Base-by-base conservation (phyloP, 2,329 filamentous ascomycete genomes). In the Nannizziopsis arthrosporioides region DNA sequence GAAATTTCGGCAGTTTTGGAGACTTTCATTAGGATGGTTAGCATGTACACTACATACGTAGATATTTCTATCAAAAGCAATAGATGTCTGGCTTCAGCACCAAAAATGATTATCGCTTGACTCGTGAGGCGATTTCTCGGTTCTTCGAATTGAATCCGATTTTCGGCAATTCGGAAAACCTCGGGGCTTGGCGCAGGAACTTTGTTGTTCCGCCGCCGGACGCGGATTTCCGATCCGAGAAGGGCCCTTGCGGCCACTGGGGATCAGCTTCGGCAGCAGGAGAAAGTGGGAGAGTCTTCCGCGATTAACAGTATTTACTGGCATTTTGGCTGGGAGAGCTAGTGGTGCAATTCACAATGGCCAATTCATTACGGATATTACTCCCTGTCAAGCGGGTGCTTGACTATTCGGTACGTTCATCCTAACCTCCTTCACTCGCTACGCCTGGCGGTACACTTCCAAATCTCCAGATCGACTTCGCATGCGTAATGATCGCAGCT, bases 321-420 rank as follows among this genome's bases (percentile, higher is more conserved):
- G 14, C 36, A n/a, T 39, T 40, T 12, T 22, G 37, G 17, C n/a
- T 31, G 15, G 32, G 1, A 27, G 14, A 39, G n/a, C 10, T 2
- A 35, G n/a, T 15, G 22, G 31, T 36, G 17, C 3, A 35, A 27
- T 39, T 51, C 43, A 68, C 38, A 56, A 73, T 73, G 70, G 63
- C 69, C 41, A 69, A 64, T 47, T 64, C 64, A 47, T 69, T 87
- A 59, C 74, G 83, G 65, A 88, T 89, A 67, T 75, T 89, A 53
- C 84, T 89, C 2, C 84, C 84, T 67, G 73, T 89, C 42, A 89
- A 89, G 73, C 73, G 84, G 78, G 84, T 89, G 44, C 87, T 89
- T 72, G 84, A 89, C 76, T 88, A 86, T 77, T 83, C 84, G 59
- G 84, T 87, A 71, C 63, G 80, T 70, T 50, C 11, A 19, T n/a